Percentiles rank a stretch among this genome's conserved stretches.
phyloP scores from a whole-genome alignment of 306 rosid genomes.

The Rosa persica region DNA sequence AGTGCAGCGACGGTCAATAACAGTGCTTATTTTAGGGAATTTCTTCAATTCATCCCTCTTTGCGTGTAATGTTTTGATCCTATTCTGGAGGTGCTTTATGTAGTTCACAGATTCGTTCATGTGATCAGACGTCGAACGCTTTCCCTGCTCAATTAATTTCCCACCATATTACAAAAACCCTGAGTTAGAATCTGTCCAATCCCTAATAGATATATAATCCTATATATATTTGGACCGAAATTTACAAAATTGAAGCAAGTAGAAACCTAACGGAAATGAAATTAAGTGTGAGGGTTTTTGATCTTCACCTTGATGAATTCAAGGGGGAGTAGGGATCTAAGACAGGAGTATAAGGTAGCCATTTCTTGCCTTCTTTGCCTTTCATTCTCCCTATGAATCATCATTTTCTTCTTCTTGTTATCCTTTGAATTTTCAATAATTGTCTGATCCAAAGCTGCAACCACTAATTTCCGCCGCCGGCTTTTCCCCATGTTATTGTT shows the following conservation, averaged over 20 bases:
- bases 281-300: not conserved
- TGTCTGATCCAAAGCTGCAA: not conserved
- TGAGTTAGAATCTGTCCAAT: not conserved
- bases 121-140: conserved; percentile 72
- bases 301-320: conserved; percentile 29
- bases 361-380: conserved; percentile 76
- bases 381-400: conserved; percentile 57
- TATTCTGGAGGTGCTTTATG: conserved; percentile 47
- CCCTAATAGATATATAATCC: not conserved
- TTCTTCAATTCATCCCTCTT: conserved; percentile 53
- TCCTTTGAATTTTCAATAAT: conserved; percentile 20
- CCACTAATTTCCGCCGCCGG: conserved; percentile 18
- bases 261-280: not conserved
- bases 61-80: conserved; percentile 40
- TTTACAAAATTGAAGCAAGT: not conserved
- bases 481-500: not conserved
- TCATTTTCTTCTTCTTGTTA: conserved; percentile 37
- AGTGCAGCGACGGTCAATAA: not conserved
- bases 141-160: conserved; percentile 47
- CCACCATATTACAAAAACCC: conserved; percentile 24
- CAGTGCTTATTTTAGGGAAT: conserved; percentile 5
- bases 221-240: not conserved
- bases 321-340: conserved; percentile 49
- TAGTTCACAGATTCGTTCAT: conserved; percentile 56
- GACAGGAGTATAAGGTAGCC: conserved; percentile 52